These are phyloP conservation scores for Fermentozyma sake DNA, from an alignment of 1,139 yeast genomes.

Conservation along the genomic window DNA sequence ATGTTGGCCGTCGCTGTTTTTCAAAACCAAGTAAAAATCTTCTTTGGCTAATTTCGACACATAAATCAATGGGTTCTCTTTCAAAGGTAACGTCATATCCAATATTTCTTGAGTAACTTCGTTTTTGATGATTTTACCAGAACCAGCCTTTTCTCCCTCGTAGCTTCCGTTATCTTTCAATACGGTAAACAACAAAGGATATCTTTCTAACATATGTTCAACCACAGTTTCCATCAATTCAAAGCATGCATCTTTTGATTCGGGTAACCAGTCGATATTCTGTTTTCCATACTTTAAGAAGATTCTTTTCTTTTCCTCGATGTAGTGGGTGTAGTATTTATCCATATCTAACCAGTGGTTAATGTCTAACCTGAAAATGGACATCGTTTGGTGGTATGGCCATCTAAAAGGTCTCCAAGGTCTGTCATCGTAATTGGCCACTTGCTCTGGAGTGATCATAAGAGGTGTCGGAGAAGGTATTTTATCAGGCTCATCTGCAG, in stretches of 20 bases:
- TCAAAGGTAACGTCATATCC: slow-evolving; percentile 56
- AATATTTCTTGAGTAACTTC: slow-evolving; percentile 58
- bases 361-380: slow-evolving; percentile 61
- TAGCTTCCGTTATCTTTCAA: slow-evolving; percentile 31
- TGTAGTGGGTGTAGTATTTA: slow-evolving; percentile 63
- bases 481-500: slow-evolving; percentile 1
- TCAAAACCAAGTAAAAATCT: slow-evolving; percentile 61
- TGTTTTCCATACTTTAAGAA: slow-evolving; percentile 55
- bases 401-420: slow-evolving; percentile 81
- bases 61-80: slow-evolving; percentile 58
- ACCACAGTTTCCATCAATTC: slow-evolving; percentile 64
- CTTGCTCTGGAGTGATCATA: slow-evolving; percentile 63
- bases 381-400: slow-evolving; percentile 81
- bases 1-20: slow-evolving; percentile 55
- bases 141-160: slow-evolving; percentile 15
- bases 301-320: slow-evolving; percentile 57
- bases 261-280: slow-evolving; percentile 66
- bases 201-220: slow-evolving; percentile 55
- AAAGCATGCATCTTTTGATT: slow-evolving; percentile 55
- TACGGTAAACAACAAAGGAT: slow-evolving; percentile 58
- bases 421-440: slow-evolving; percentile 60
- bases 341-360: slow-evolving; percentile 83
- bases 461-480: slow-evolving; percentile 55
- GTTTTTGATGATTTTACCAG: slow-evolving; percentile 48
- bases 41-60: slow-evolving; percentile 72